phyloP scores from a whole-genome alignment of 2,329 filamentous ascomycete species.

The Zarea fungicola region DNA sequence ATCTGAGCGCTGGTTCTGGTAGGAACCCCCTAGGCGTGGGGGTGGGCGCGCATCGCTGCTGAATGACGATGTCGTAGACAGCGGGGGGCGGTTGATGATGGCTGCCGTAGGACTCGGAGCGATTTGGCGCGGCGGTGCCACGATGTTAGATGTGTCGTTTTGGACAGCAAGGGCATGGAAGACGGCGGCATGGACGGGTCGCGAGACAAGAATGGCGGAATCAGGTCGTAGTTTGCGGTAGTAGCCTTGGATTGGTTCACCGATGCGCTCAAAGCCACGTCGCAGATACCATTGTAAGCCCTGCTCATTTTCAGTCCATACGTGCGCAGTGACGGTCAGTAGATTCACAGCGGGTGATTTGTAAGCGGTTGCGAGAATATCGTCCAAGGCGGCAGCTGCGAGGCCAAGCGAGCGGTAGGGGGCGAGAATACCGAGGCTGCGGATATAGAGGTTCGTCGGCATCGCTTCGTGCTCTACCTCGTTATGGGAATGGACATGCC shows the following conservation, averaged over 20 bases:
- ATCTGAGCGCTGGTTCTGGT: slow-evolving; percentile 53
- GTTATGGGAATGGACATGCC: slow-evolving; percentile 9
- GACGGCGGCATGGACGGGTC: slow-evolving; percentile 32
- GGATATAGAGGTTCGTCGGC: slow-evolving; percentile 62
- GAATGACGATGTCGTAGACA: slow-evolving; percentile 20
- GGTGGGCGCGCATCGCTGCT: slow-evolving; percentile 18
- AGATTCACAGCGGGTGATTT: slow-evolving; percentile 24
- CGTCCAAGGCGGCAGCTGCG: slow-evolving; percentile 50
- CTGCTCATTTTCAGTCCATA: slow-evolving; percentile 63
- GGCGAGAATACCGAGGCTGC: slow-evolving; percentile 57
- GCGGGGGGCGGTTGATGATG: slow-evolving; percentile 27
- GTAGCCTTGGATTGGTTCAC: slow-evolving; percentile 48
- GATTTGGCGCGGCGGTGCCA: not conserved
- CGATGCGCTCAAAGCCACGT: slow-evolving; percentile 49
- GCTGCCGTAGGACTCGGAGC: slow-evolving; percentile 25
- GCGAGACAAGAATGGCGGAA: slow-evolving; percentile 55
- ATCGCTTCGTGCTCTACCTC: no score
- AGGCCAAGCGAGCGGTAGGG: slow-evolving; percentile 59
- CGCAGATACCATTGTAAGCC: slow-evolving; percentile 57
- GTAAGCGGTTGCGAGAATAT: slow-evolving; percentile 33
- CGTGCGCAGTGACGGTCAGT: slow-evolving; percentile 54
- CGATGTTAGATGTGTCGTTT: slow-evolving; percentile 13
- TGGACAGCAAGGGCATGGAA: slow-evolving; percentile 18
- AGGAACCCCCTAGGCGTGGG: slow-evolving; percentile 38
- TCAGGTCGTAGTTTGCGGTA: slow-evolving; percentile 58